These are phyloP conservation scores for Thielaviopsis musarum DNA, from an alignment of 2,329 filamentous ascomycete species.

Conservation along the genomic window DNA sequence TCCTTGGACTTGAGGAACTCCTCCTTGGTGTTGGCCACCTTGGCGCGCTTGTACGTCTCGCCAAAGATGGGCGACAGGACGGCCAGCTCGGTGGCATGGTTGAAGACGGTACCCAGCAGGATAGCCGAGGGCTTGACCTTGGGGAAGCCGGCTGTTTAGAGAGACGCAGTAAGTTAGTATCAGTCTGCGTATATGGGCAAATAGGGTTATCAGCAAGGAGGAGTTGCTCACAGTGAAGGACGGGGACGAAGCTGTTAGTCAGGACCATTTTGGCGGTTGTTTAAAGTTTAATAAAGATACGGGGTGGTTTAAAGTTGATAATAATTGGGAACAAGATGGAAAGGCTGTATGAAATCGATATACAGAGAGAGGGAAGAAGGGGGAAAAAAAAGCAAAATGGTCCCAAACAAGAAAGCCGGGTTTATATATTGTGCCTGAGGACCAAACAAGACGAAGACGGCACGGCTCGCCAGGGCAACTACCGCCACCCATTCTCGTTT, in stretches of 20 bases:
- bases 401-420: not conserved
- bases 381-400: not conserved
- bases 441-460: not conserved
- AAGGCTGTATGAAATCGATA: too few relatives aligned
- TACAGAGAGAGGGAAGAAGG: not conserved
- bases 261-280: conserved; percentile 8
- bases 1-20: conserved; percentile 93
- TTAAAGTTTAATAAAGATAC: not conserved
- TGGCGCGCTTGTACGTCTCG: conserved; percentile 83
- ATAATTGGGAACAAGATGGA: not conserved
- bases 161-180: conserved; percentile 9
- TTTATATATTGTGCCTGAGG: not conserved
- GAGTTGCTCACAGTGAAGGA: conserved; percentile 8
- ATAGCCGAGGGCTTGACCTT: conserved; percentile 96
- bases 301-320: not conserved
- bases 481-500: not conserved
- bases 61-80: conserved; percentile 83
- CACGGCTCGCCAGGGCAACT: not conserved
- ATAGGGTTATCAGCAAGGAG: not conserved
- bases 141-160: conserved; percentile 29
- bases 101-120: conserved; percentile 89
- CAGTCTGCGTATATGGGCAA: not conserved
- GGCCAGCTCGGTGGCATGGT: conserved; percentile 77
- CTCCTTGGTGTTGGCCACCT: conserved; percentile 84
- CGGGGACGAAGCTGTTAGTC: conserved; percentile 11